These are phyloP conservation scores for Lachancea fermentati DNA, from an alignment of 805 yeast genomes.

Conservation along the genomic window DNA sequence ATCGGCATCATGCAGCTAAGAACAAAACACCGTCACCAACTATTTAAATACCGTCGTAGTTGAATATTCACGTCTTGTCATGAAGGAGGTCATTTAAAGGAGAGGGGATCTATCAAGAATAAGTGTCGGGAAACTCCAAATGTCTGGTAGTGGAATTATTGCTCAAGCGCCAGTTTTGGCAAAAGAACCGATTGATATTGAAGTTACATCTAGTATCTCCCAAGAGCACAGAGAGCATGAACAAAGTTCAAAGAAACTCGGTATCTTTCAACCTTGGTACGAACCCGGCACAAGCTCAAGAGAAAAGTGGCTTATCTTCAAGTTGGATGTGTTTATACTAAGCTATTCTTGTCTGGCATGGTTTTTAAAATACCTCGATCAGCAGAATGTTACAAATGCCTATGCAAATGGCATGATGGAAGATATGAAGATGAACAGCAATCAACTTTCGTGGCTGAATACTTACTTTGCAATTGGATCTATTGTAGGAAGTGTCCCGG, in stretches of 20 bases:
- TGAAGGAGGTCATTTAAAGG: too few species aligned
- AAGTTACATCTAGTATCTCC: neutral
- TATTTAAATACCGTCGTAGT: too few species aligned
- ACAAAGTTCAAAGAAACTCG: neutral
- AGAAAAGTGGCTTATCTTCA: conserved; percentile 39
- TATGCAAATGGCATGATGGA: conserved; percentile 60
- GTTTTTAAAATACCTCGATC: conserved; percentile 63
- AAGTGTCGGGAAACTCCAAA: too few species aligned
- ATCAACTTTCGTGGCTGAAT: conserved; percentile 47
- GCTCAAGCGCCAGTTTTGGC: too few species aligned
- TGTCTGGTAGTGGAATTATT: too few species aligned
- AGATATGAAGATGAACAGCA: conserved; percentile 51
- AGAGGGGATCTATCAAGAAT: too few species aligned
- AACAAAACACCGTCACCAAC: too few species aligned
- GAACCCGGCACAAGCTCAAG: conserved; percentile 28
- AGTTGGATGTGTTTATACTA: conserved; percentile 49
- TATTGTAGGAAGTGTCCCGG: conserved; percentile 38
- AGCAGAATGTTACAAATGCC: conserved; percentile 55
- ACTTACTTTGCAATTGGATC: conserved; percentile 41
- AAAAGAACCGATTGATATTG: too few species aligned
- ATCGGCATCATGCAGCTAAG: too few species aligned
- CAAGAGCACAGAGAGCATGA: neutral
- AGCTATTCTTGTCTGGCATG: conserved; percentile 52
- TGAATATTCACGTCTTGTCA: too few species aligned
- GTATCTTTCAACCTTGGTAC: conserved; percentile 17